Evolutionary conservation across 495 filamentous ascomycete genomes (phyloP).

Genomic region (Apiosordaria backusii): DNA sequence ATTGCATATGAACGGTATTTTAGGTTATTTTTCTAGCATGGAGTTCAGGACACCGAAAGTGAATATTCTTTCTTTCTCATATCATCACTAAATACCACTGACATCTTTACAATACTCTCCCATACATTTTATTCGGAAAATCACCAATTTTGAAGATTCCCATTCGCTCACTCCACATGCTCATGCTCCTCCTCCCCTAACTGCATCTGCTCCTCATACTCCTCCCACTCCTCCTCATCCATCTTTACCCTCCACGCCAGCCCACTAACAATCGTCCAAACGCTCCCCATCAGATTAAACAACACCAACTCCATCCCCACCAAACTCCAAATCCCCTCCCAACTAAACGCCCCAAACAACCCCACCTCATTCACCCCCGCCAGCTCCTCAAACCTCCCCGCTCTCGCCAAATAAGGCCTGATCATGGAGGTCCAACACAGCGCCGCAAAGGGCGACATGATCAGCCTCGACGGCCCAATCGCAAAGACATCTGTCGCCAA

Average conservation of each 20-base stretch:
- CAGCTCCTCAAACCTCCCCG: constrained; percentile 9
- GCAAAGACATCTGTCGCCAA: constrained; percentile 39
- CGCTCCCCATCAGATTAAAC: constrained; percentile 30
- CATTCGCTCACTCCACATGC: neutral
- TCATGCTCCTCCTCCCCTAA: constrained; percentile 1
- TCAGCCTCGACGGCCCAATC: constrained; percentile 27
- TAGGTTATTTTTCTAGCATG: neutral
- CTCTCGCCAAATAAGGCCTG: constrained; percentile 23
- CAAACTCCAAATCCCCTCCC: constrained; percentile 31
- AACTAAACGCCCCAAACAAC: constrained; percentile 20
- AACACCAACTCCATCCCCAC: constrained; percentile 34
- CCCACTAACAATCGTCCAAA: constrained; percentile 32
- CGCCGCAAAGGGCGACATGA: constrained; percentile 35
- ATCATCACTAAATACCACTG: neutral
- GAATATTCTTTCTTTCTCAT: neutral
- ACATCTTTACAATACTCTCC: too few relatives aligned
- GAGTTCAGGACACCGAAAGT: neutral
- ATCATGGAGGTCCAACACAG: constrained; percentile 29
- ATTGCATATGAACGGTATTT: neutral
- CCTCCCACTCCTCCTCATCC: constrained; percentile 40
- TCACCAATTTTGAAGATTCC: too few relatives aligned
- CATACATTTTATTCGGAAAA: too few relatives aligned
- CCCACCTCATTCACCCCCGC: constrained; percentile 6
- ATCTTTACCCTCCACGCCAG: constrained; percentile 30
- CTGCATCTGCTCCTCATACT: constrained; percentile 11